Evolutionary conservation across 148 eudicot species (phyloP).

Genomic region (Cornus controversa): DNA sequence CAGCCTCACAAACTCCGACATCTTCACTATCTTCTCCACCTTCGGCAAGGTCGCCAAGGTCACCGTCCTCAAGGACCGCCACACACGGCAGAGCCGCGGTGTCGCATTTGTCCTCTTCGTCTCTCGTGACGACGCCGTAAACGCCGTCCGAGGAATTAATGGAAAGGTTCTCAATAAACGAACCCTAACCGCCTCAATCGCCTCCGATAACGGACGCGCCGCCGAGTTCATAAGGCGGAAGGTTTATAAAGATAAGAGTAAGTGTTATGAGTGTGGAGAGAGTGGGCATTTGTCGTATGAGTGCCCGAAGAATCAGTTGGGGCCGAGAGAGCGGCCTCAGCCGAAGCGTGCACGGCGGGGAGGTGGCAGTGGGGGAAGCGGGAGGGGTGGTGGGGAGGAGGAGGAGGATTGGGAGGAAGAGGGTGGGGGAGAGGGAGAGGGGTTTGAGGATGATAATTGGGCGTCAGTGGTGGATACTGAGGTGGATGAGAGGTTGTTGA

Average conservation of each 20-base stretch:
- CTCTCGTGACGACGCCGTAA: constrained; percentile 55
- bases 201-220: constrained; percentile 84
- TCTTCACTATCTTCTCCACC: constrained; percentile 87
- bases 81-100: constrained; percentile 75
- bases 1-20: constrained; percentile 81
- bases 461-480: constrained; percentile 78
- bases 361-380: constrained; percentile 1
- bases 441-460: constrained; percentile 78
- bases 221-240: constrained; percentile 71
- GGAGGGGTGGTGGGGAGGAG: constrained; percentile 10
- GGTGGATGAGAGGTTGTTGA: constrained; percentile 69
- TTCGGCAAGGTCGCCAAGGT: constrained; percentile 93
- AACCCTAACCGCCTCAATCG: constrained; percentile 70
- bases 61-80: constrained; percentile 73
- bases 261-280: constrained; percentile 96
- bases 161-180: constrained; percentile 72
- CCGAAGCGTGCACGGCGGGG: constrained; percentile 38
- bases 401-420: constrained; percentile 38
- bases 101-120: constrained; percentile 89
- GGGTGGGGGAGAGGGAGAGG: constrained; percentile 32
- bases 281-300: constrained; percentile 91
- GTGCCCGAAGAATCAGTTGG: constrained; percentile 77
- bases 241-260: constrained; percentile 79
- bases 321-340: constrained; percentile 69
- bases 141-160: constrained; percentile 55